phyloP scores from a whole-genome alignment of 2,329 filamentous ascomycete species.

The Cryphonectria naterciae region DNA sequence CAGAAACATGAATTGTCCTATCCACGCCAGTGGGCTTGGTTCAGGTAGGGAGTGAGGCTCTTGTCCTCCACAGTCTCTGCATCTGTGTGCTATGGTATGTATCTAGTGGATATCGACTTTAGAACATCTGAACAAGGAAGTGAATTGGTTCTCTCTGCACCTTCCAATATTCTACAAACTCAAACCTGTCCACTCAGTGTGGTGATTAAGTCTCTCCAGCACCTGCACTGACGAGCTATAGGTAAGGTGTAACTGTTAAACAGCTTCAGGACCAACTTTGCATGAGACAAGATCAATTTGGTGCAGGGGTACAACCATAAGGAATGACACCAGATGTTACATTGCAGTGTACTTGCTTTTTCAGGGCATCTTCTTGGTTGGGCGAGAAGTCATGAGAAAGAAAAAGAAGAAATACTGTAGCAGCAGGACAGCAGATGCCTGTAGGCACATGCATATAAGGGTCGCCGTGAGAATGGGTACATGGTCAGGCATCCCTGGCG shows the following conservation, averaged over 20 bases:
- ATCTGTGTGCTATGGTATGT: too few species aligned
- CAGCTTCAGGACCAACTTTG: too few species aligned
- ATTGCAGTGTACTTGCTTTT: too few species aligned
- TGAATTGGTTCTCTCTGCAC: background rate
- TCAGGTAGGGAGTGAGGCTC: background rate
- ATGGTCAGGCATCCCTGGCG: background rate
- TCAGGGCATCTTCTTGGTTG: too few species aligned
- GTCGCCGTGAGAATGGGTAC: background rate
- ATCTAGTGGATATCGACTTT: background rate
- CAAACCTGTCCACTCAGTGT: background rate
- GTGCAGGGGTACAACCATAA: background rate
- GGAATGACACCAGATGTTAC: too few species aligned
- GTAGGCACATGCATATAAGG: background rate
- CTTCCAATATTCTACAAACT: background rate
- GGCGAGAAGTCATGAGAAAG: background rate
- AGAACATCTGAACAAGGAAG: background rate
- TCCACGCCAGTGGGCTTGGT: too few species aligned
- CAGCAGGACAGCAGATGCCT: too few species aligned
- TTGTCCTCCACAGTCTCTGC: background rate
- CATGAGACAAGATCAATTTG: too few species aligned
- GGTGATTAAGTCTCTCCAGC: background rate
- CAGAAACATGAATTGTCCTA: slow-evolving; percentile 4
- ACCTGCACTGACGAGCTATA: too few species aligned
- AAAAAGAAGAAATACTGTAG: background rate
- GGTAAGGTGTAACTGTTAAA: too few species aligned